Evolutionary conservation across 2,329 filamentous ascomycete species (phyloP).

Genomic region (Endocalyx cinctus): DNA sequence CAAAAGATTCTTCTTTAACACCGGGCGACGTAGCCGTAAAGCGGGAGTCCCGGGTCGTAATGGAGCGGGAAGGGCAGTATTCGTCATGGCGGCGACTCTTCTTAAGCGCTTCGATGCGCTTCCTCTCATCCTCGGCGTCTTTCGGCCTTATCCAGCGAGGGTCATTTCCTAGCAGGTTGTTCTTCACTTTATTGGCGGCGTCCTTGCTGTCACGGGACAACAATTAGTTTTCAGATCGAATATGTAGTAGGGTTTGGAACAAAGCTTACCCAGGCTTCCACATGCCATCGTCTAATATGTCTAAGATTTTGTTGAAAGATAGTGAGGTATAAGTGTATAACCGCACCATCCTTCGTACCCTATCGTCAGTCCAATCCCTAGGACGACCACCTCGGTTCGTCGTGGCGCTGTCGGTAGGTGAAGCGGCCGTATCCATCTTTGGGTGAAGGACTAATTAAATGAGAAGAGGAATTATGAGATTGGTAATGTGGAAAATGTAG

Average conservation of each 20-base stretch:
- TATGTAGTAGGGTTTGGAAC: constrained; percentile 2
- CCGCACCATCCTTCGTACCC: constrained; percentile 48
- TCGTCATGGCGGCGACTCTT: too few relatives aligned
- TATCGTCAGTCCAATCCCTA: constrained; percentile 50
- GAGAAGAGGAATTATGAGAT: background rate
- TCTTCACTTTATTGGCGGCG: constrained; percentile 55
- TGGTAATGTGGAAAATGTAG: too few relatives aligned
- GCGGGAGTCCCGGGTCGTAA: too few relatives aligned
- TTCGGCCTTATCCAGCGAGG: constrained; percentile 53
- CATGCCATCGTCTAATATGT: constrained; percentile 41
- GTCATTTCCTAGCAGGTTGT: constrained; percentile 52
- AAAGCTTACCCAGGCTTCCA: constrained; percentile 41
- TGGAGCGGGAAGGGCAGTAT: too few relatives aligned
- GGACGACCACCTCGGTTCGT: constrained; percentile 42
- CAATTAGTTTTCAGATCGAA: constrained; percentile 7
- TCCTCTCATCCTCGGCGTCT: constrained; percentile 45
- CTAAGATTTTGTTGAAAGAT: constrained; percentile 44
- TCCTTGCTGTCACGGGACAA: constrained; percentile 45
- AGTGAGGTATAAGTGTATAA: constrained; percentile 55
- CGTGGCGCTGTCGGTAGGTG: constrained; percentile 20
- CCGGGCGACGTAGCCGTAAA: constrained; percentile 20
- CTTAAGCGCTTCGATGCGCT: constrained; percentile 38
- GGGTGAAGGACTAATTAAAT: background rate
- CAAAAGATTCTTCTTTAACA: constrained; percentile 14
- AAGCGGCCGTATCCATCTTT: constrained; percentile 22